A percentile compares a stretch with the other conserved stretches of the same genome.
phyloP scores from a whole-genome alignment of 2,329 filamentous ascomycete species.

The Xylariaceae sp. region DNA sequence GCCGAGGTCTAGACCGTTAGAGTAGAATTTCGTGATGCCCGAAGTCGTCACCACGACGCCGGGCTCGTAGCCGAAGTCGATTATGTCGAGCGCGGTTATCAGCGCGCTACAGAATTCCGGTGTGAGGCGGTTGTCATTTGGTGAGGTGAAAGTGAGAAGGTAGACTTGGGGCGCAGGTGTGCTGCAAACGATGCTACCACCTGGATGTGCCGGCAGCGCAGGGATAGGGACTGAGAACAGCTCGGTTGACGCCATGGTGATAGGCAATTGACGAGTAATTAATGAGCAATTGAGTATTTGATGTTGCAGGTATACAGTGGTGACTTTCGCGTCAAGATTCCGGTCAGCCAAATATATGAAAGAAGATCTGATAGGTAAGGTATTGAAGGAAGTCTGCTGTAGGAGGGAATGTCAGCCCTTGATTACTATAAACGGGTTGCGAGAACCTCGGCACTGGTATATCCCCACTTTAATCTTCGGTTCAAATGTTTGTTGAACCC shows the following conservation, averaged over 20 bases:
- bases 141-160: constrained; percentile 73
- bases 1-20: constrained; percentile 80
- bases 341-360: no score
- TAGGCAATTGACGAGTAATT: no score
- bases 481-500: no score
- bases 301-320: no score
- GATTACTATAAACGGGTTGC: no score
- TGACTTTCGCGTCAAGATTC: no score
- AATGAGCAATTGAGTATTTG: no score
- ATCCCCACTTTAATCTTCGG: no score
- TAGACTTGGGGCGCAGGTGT: constrained; percentile 68
- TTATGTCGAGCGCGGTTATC: constrained; percentile 74
- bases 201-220: constrained; percentile 51
- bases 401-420: no score
- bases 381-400: no score
- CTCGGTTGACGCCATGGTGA: constrained; percentile 41
- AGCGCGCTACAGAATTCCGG: constrained; percentile 72
- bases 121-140: constrained; percentile 78
- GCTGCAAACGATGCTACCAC: constrained; percentile 68
- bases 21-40: constrained; percentile 79
- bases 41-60: constrained; percentile 82
- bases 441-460: no score
- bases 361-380: no score
- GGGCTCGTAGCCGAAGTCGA: constrained; percentile 71
- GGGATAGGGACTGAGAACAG: constrained; percentile 68